Conservation (phyloP, 306 rosid genomes). For the Prunus fruticosa region DNA sequence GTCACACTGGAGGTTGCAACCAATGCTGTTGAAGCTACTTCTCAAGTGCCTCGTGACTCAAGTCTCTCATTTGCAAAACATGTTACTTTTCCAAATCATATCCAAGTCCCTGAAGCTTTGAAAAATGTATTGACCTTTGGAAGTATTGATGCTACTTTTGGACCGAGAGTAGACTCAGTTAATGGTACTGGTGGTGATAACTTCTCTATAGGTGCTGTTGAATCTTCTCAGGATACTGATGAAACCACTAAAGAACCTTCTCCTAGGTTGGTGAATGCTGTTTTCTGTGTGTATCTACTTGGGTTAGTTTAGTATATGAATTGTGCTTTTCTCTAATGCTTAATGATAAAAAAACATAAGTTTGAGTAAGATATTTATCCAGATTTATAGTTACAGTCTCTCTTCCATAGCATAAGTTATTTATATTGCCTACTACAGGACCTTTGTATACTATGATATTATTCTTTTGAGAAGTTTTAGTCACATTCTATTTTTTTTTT, state of each 20-base stretch:
- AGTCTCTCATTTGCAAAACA: slow-evolving; percentile 35
- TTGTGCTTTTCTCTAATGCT: not conserved
- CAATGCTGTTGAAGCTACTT: slow-evolving; percentile 29
- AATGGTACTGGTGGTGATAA: slow-evolving; percentile 31
- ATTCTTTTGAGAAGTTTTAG: slow-evolving; percentile 2
- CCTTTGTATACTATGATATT: not conserved
- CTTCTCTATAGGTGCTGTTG: slow-evolving; percentile 22
- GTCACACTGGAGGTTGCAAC: slow-evolving; percentile 40
- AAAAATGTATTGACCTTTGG: slow-evolving; percentile 80
- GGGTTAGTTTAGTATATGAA: not conserved
- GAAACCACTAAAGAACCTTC: slow-evolving; percentile 41
- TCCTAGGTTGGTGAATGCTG: slow-evolving; percentile 54
- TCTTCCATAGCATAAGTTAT: not conserved
- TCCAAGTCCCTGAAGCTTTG: slow-evolving; percentile 65
- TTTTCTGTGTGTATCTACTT: not conserved
- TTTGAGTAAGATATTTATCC: not conserved
- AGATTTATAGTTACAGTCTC: not conserved
- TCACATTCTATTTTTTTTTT: slow-evolving; percentile 21
- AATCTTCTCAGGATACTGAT: slow-evolving; percentile 37
- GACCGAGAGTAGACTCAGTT: slow-evolving; percentile 29
- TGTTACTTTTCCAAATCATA: slow-evolving; percentile 76
- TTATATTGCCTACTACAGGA: not conserved
- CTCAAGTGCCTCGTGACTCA: slow-evolving; percentile 37
- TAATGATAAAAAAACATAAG: not conserved
- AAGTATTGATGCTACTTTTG: slow-evolving; percentile 51